A percentile compares a stretch with the other conserved stretches of the same genome.
These are phyloP conservation scores for Lagerstroemia speciosa DNA, from an alignment of 345 rosid genomes.

Conservation along the genomic window DNA sequence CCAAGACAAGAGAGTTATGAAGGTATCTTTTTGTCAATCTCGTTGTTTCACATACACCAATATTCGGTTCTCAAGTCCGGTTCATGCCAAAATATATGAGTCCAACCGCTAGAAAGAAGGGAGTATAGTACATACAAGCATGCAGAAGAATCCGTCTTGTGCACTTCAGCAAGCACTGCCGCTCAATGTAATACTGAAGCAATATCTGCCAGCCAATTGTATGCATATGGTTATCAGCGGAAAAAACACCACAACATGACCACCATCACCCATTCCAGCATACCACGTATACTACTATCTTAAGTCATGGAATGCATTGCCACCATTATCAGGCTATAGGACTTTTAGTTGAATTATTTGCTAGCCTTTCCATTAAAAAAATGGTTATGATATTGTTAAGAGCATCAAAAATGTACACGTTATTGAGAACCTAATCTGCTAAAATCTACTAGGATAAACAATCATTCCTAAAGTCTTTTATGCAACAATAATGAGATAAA, in stretches of 20 bases:
- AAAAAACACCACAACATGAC: not conserved
- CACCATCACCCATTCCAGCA: not conserved
- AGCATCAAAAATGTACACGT: not conserved
- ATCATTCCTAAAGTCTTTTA: not conserved
- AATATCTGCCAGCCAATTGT: conserved; percentile 36
- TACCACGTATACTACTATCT: not conserved
- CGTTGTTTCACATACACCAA: not conserved
- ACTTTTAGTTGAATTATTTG: too few species aligned
- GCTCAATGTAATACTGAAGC: conserved; percentile 76
- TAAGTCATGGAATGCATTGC: not conserved
- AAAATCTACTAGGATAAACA: not conserved
- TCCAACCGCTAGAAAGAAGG: not conserved
- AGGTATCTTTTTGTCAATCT: not conserved
- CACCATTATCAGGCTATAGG: too few species aligned
- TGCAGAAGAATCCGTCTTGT: conserved; percentile 59
- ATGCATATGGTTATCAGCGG: not conserved
- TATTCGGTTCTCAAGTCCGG: not conserved
- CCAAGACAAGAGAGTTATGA: not conserved
- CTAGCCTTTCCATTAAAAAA: too few species aligned
- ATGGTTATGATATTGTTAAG: not conserved
- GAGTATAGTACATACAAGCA: conserved; percentile 49
- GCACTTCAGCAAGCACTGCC: conserved; percentile 93
- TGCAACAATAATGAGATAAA: not conserved
- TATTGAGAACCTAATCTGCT: not conserved
- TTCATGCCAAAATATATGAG: not conserved